These are phyloP conservation scores for Vigna mungo DNA, from an alignment of 306 rosid species.

Conservation along the genomic window DNA sequence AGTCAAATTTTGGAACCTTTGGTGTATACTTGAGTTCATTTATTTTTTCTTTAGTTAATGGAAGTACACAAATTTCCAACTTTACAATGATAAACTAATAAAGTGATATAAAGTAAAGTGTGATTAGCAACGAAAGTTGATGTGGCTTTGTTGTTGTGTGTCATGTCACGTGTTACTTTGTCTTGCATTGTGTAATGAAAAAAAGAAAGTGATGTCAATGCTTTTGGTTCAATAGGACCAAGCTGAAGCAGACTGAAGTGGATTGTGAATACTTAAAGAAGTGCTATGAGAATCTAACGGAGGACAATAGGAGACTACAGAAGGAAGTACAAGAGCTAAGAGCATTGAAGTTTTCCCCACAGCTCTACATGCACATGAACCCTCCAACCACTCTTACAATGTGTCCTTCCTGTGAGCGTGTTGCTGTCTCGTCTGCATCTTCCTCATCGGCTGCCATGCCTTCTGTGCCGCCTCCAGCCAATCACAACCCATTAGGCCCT, in stretches of 20 bases:
- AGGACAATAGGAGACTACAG: conserved; percentile 83
- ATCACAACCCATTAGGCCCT: conserved; percentile 39
- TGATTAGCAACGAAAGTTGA: background rate
- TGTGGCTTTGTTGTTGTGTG: conserved; percentile 2
- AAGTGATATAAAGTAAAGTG: background rate
- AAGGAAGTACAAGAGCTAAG: conserved; percentile 95
- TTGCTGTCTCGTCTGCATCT: conserved; percentile 62
- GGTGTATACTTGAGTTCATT: background rate
- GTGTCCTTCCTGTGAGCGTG: conserved; percentile 97
- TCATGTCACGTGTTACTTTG: background rate
- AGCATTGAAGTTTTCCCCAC: conserved; percentile 89
- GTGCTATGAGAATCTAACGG: conserved; percentile 84
- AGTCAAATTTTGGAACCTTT: conserved; percentile 15
- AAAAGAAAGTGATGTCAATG: background rate
- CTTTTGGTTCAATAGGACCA: conserved; percentile 67
- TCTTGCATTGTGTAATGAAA: conserved; percentile 12
- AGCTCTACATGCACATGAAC: conserved; percentile 85
- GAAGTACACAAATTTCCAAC: background rate
- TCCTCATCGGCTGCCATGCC: conserved; percentile 46
- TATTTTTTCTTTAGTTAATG: background rate
- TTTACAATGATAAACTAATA: background rate
- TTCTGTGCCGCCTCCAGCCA: conserved; percentile 25
- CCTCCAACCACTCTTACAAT: conserved; percentile 98
- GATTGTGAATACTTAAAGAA: conserved; percentile 86
- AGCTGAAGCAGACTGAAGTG: conserved; percentile 96